Percentiles rank a stretch among this genome's conserved stretches.
Conservation (phyloP, 2,329 filamentous ascomycete species). For the Neonectria neomacrospora region DNA sequence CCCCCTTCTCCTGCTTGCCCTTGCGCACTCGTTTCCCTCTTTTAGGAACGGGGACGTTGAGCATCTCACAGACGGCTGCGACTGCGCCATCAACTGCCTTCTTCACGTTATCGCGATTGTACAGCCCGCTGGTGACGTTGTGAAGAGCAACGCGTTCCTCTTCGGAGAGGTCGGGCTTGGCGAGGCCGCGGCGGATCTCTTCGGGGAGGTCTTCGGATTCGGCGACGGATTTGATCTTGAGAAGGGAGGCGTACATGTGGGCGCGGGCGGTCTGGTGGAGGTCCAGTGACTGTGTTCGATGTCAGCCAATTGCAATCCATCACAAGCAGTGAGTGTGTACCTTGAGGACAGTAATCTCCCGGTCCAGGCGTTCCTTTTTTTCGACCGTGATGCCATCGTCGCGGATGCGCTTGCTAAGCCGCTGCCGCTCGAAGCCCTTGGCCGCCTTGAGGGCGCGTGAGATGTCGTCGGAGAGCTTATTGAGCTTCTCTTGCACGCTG, state of each 20-base stretch:
- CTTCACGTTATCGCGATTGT: constrained; percentile 63
- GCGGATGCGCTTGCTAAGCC: constrained; percentile 70
- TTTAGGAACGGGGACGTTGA: constrained; percentile 61
- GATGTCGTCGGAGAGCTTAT: constrained; percentile 68
- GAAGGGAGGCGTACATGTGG: constrained; percentile 65
- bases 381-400: constrained; percentile 58
- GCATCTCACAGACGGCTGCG: constrained; percentile 58
- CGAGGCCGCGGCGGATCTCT: constrained; percentile 57
- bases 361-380: constrained; percentile 69
- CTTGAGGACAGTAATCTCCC: constrained; percentile 68
- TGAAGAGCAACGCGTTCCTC: constrained; percentile 64
- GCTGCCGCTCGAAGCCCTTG: constrained; percentile 82
- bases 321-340: constrained; percentile 42
- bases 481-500: constrained; percentile 61
- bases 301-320: background rate
- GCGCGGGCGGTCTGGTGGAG: constrained; percentile 67
- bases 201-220: constrained; percentile 62
- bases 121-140: constrained; percentile 69
- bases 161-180: constrained; percentile 63
- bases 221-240: constrained; percentile 64
- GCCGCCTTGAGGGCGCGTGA: constrained; percentile 75
- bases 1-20: constrained; percentile 47
- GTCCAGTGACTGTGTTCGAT: constrained; percentile 61
- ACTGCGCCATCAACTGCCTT: constrained; percentile 61
- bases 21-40: constrained; percentile 48